Conservation (phyloP, 345 rosid species). For the Melaleuca alternifolia region DNA sequence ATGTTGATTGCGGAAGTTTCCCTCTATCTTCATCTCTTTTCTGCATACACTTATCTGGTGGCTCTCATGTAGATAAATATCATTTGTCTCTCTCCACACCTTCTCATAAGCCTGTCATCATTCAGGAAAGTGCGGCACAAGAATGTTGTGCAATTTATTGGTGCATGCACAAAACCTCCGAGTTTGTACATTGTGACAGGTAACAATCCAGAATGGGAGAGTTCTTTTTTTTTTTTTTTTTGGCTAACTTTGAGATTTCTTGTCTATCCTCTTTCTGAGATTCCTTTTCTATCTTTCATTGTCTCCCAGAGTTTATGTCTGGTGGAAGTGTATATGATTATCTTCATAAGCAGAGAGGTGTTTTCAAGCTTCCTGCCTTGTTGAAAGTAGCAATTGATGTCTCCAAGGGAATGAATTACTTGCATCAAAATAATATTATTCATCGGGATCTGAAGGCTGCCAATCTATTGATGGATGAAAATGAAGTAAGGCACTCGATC, state of each 20-base stretch:
- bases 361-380: constrained; percentile 80
- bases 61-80: neutral
- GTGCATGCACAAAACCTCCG: constrained; percentile 96
- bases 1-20: neutral
- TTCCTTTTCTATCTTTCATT: constrained; percentile 3
- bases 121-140: constrained; percentile 93
- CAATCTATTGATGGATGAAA: constrained; percentile 95
- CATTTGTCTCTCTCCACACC: neutral
- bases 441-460: constrained; percentile 98
- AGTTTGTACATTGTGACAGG: constrained; percentile 91
- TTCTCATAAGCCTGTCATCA: neutral
- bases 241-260: neutral
- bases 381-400: constrained; percentile 88
- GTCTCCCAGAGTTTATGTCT: constrained; percentile 64
- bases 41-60: neutral
- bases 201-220: constrained; percentile 7
- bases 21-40: neutral
- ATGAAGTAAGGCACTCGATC: constrained; percentile 50
- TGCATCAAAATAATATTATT: constrained; percentile 91
- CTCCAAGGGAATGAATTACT: constrained; percentile 95
- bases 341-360: constrained; percentile 87
- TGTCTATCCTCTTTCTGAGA: neutral
- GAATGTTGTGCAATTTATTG: constrained; percentile 94
- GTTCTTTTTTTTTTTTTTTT: neutral
- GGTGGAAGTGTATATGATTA: constrained; percentile 99